Base-by-base conservation (phyloP, 108 stramenopile genomes). In the Fragilariopsis cylindrus region DNA sequence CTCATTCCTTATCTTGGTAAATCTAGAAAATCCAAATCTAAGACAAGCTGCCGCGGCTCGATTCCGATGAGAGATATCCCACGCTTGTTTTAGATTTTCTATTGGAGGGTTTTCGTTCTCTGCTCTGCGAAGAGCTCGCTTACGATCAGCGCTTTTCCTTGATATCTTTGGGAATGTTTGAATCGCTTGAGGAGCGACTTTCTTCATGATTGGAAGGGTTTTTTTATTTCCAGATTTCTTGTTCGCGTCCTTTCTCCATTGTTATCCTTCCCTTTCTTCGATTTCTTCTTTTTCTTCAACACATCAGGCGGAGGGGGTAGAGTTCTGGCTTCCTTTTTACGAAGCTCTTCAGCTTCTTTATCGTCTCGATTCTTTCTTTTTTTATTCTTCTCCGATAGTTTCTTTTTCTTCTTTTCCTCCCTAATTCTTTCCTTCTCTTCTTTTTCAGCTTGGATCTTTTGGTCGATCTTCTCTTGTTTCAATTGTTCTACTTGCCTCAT, bases 21-120 rank as follows among this genome's bases (percentile, higher is more conserved):
- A 91, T 42, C 94, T 81, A 18, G 77, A 83, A 79, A 95, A 95
- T 8, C 94, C 94, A 71, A 92, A 92, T 58, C 89, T 65, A 57
- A 95, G 68, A 46, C 77, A 74, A 18, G 94, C 89, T 21, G 89
- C 88, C 7, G 82, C 73, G 7, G 81, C 84, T 42, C 90, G 72
- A 52, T 88, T 87, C 46, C 90, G 81, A 58, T 92, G 91, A 8
- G 87, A 82, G 7, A 83, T 78, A 55, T 95, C 94, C 94, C 94
- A 95, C 30, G 87, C 94, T 72, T 92, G 91, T 72, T 87, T 92
- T 13, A 95, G 77, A n/a, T 88, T 73, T 71, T 91, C 90, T 15
- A 88, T 71, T 1, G 81, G 74, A 45, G 94, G 94, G 67, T 95
- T 85, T 74, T 88, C 90, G 48, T 91, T 87, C 71, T 90, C 83